Evolutionary conservation across 192 early-diverging fungal genomes (phyloP).

Genomic region (Coemansia sp.): DNA sequence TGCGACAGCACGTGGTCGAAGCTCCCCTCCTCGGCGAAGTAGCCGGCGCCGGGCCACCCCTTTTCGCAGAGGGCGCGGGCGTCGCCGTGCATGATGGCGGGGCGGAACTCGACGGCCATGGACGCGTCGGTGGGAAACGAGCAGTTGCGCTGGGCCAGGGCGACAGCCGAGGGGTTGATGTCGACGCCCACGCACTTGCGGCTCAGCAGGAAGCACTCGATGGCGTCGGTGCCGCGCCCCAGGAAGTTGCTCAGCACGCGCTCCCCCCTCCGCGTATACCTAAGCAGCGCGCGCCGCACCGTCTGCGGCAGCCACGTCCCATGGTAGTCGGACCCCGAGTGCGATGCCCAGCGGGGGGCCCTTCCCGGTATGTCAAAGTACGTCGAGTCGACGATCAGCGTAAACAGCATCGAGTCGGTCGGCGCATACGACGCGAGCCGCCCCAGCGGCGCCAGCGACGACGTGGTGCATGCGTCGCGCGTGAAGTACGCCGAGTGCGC

Average conservation of each 20-base stretch:
- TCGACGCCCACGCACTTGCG: conserved; percentile 82
- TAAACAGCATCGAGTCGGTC: conserved; percentile 61
- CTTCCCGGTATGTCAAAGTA: conserved; percentile 92
- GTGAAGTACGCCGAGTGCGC: conserved; percentile 48
- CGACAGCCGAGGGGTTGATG: conserved; percentile 85
- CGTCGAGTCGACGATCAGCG: conserved; percentile 73
- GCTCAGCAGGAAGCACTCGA: conserved; percentile 80
- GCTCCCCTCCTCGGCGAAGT: conserved; percentile 68
- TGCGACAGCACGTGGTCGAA: conserved; percentile 92
- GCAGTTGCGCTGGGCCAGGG: conserved; percentile 83
- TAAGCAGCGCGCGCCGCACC: conserved; percentile 72
- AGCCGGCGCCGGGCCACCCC: conserved; percentile 49
- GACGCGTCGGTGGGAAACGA: conserved; percentile 64
- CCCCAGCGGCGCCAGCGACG: conserved; percentile 46
- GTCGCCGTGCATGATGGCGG: conserved; percentile 81
- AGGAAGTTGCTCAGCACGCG: conserved; percentile 87
- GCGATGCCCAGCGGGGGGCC: conserved; percentile 89
- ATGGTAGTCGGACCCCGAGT: conserved; percentile 91
- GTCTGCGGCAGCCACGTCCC: conserved; percentile 95
- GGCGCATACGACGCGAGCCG: conserved; percentile 45
- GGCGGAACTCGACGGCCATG: conserved; percentile 75
- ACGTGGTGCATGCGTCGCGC: conserved; percentile 46
- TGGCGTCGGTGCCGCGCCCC: conserved; percentile 93
- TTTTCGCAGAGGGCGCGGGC: conserved; percentile 61
- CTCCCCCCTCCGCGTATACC: conserved; percentile 76